phyloP scores from a whole-genome alignment of 108 stramenopile genomes.

The Parmales sp. region DNA sequence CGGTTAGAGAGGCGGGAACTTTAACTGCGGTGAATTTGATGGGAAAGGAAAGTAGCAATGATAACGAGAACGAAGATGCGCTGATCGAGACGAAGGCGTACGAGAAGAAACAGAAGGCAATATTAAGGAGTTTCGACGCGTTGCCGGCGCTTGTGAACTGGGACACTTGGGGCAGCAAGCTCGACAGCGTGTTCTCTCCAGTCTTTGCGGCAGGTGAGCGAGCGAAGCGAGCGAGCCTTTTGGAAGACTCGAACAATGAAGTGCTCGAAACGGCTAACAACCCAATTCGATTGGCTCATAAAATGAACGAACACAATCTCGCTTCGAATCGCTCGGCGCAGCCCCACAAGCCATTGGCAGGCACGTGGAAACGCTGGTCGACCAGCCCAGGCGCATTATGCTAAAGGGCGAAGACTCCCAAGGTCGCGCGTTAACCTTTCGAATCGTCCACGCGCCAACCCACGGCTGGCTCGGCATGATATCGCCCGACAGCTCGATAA shows the following conservation, averaged over 20 bases:
- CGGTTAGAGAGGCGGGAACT: background rate
- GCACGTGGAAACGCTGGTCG: background rate
- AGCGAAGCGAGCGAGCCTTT: background rate
- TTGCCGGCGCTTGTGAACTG: background rate
- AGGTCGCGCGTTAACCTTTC: background rate
- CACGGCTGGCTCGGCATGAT: background rate
- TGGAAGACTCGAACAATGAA: background rate
- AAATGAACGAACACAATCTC: too few species aligned
- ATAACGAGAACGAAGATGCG: too few species aligned
- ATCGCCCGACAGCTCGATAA: background rate
- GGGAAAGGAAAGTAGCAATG: background rate
- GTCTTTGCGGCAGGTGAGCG: background rate
- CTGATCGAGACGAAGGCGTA: too few species aligned
- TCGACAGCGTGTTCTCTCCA: constrained; percentile 1
- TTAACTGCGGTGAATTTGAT: background rate
- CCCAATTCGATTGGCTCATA: too few species aligned
- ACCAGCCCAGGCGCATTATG: background rate
- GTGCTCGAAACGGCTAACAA: too few species aligned
- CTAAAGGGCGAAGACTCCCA: constrained; percentile 6
- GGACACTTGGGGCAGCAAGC: constrained; percentile 10
- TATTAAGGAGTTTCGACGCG: background rate
- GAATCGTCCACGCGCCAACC: background rate
- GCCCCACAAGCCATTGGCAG: constrained; percentile 8
- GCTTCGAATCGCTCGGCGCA: too few species aligned
- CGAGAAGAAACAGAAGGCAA: background rate